phyloP scores from a whole-genome alignment of 2,329 filamentous ascomycete species.

The Fusarium denticulatum region DNA sequence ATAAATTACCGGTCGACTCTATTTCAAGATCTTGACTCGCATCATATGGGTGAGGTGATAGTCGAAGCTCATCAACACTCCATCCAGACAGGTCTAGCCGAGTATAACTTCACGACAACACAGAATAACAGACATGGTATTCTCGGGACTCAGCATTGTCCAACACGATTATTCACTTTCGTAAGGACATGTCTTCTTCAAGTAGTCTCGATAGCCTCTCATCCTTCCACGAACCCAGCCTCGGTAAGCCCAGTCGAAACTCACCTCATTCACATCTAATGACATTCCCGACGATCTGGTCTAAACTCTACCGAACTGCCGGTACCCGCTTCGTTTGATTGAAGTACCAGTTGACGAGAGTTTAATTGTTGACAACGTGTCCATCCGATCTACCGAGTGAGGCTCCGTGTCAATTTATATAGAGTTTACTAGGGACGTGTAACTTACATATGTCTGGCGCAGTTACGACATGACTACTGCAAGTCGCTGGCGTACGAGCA shows the following conservation, averaged over 20 bases:
- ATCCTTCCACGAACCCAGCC: background rate
- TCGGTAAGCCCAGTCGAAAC: background rate
- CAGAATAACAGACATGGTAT: background rate
- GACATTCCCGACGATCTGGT: background rate
- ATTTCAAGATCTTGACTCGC: background rate
- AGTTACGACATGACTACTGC: background rate
- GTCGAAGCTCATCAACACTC: background rate
- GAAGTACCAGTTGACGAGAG: background rate
- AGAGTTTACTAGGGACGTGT: background rate
- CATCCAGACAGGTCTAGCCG: no score
- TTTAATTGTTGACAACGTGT: background rate
- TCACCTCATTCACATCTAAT: background rate
- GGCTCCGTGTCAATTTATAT: background rate
- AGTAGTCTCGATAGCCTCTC: background rate
- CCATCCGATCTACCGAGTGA: background rate
- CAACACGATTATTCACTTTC: fast-evolving
- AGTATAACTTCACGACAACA: background rate
- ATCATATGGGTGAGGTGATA: background rate
- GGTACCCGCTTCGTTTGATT: background rate
- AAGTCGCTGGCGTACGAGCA: background rate
- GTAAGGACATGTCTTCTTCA: background rate
- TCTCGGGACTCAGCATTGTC: background rate
- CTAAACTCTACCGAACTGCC: background rate
- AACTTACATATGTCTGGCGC: background rate
- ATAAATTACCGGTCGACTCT: no score